phyloP scores from a whole-genome alignment of 176 grass and related monocot species.

The Raddia distichophylla region DNA sequence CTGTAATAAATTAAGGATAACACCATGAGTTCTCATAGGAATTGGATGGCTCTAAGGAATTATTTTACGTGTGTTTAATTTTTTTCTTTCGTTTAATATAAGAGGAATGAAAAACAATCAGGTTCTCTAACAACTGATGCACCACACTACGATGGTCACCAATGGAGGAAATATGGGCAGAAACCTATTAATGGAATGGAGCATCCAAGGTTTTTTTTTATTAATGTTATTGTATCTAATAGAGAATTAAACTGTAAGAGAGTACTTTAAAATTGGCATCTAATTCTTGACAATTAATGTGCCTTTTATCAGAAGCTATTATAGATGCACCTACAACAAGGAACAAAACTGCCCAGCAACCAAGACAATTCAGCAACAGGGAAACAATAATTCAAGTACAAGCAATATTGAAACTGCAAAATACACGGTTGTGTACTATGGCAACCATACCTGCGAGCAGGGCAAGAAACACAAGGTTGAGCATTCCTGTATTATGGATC shows the following conservation, averaged over 20 bases:
- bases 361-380: conserved; percentile 40
- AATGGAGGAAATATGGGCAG: conserved; percentile 54
- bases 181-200: conserved; percentile 31
- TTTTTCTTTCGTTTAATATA: not conserved
- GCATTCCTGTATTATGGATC: no score
- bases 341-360: conserved; percentile 45
- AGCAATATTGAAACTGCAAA: not conserved
- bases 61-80: no score
- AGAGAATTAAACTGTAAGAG: no score
- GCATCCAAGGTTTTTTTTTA: conserved; percentile 28
- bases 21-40: no score
- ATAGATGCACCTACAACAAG: conserved; percentile 37
- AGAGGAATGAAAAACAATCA: not conserved
- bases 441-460: no score
- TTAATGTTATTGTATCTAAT: no score
- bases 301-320: conserved; percentile 42
- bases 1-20: no score
- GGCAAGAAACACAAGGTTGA: no score
- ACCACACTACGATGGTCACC: conserved; percentile 40
- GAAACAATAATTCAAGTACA: no score
- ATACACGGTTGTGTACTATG: conserved; percentile 24
- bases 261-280: no score
- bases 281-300: no score
- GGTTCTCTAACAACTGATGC: not conserved
- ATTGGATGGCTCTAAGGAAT: no score